phyloP scores from a whole-genome alignment of 2,329 filamentous ascomycete species.

The Cadophora malorum region DNA sequence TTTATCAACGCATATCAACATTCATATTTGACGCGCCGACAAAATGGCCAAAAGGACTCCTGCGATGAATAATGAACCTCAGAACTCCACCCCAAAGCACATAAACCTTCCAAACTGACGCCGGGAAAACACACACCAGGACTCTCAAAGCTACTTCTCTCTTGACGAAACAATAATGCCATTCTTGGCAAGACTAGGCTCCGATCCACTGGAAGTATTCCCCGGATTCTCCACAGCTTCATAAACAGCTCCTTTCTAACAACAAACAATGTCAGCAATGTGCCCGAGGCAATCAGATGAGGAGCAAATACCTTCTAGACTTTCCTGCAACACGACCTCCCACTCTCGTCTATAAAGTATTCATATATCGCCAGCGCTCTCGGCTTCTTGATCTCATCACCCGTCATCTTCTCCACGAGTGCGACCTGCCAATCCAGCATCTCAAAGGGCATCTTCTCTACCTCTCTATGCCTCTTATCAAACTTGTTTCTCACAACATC shows the following conservation, averaged over 20 bases:
- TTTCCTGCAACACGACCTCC: background rate
- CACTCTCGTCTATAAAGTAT: constrained; percentile 13
- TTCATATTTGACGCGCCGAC: too few species aligned
- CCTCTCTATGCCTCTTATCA: constrained; percentile 1
- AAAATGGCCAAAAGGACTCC: too few species aligned
- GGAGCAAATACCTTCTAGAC: background rate
- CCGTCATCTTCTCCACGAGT: constrained; percentile 3
- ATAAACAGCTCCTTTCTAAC: background rate
- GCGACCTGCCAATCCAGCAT: constrained; percentile 17
- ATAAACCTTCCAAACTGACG: too few species aligned
- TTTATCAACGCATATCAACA: too few species aligned
- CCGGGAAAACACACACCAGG: too few species aligned
- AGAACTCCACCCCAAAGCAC: too few species aligned
- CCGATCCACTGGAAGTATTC: background rate
- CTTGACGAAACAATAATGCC: background rate
- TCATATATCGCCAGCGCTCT: constrained; percentile 5
- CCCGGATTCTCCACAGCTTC: constrained; percentile 3
- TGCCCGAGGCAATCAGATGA: background rate
- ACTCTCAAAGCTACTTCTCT: too few species aligned
- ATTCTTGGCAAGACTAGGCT: background rate
- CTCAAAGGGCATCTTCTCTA: constrained; percentile 15
- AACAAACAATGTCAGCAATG: background rate
- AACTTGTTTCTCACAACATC: background rate
- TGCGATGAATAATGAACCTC: too few species aligned
- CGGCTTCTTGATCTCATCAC: background rate